These are phyloP conservation scores for Colletotrichum sp. DNA, from an alignment of 2,329 filamentous ascomycete genomes.

Conservation along the genomic window DNA sequence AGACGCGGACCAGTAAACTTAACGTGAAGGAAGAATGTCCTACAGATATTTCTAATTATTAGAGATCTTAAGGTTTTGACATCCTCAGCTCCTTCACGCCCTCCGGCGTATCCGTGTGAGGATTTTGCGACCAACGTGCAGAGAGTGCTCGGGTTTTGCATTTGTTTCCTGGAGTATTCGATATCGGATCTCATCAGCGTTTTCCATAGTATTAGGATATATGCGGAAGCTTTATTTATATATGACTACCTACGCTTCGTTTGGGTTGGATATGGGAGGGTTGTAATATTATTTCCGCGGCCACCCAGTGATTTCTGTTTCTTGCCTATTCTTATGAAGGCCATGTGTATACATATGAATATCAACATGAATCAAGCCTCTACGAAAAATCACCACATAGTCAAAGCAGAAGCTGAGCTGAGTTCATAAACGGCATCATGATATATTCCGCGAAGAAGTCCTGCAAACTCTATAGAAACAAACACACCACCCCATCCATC, in stretches of 20 bases:
- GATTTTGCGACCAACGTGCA: neutral
- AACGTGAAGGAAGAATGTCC: neutral
- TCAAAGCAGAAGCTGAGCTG: neutral
- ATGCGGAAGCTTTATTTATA: neutral
- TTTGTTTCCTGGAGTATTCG: neutral
- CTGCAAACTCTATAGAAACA: neutral
- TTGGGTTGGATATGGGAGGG: too few species aligned
- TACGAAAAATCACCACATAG: too few species aligned
- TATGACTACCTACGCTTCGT: too few species aligned
- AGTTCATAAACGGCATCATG: neutral
- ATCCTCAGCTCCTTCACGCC: neutral
- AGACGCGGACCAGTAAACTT: neutral
- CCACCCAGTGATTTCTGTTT: neutral
- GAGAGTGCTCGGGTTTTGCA: neutral
- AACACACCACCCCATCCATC: neutral
- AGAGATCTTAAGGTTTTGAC: neutral
- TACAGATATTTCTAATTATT: rapidly evolving
- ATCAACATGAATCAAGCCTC: too few species aligned
- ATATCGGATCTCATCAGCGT: neutral
- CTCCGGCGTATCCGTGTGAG: neutral
- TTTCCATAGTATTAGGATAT: neutral
- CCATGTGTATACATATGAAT: too few species aligned
- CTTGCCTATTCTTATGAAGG: too few species aligned
- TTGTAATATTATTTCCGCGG: rapidly evolving
- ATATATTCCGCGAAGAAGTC: neutral